Evolutionary conservation across 805 yeast species (phyloP).

Genomic region (Cyberlindnera maritima): DNA sequence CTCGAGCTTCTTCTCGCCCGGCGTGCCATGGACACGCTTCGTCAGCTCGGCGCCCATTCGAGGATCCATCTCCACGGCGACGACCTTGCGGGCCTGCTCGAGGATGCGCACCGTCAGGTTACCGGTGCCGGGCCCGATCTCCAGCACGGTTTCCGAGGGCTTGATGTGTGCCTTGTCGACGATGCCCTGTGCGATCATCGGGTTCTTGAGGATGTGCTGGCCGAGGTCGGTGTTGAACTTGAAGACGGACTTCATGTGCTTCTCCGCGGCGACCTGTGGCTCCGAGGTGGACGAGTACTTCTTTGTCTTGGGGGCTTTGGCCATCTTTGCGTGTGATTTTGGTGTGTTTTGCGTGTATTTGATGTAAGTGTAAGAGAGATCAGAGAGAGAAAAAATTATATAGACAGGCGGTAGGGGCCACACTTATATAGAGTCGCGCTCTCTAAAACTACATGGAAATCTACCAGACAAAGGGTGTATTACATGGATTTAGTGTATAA

Average conservation of each 20-base stretch:
- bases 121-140: conserved; percentile 99
- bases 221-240: conserved; percentile 96
- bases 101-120: conserved; percentile 89
- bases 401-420: conserved; percentile 1
- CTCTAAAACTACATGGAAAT: no score
- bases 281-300: conserved; percentile 48
- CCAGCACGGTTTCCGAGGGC: conserved; percentile 90
- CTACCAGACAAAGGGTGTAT: no score
- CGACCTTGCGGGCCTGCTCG: conserved; percentile 90
- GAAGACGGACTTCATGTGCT: conserved; percentile 79
- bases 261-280: conserved; percentile 64
- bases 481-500: no score
- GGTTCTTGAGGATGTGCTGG: conserved; percentile 95
- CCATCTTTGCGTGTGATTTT: conserved; percentile 15
- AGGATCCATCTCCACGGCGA: conserved; percentile 99
- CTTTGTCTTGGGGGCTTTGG: conserved; percentile 52
- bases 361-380: background rate
- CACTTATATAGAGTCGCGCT: background rate
- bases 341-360: background rate
- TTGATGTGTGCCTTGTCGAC: conserved; percentile 93
- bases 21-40: conserved; percentile 96
- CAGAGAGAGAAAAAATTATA: background rate
- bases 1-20: conserved; percentile 86
- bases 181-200: conserved; percentile 95
- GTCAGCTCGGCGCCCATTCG: conserved; percentile 99